Base-by-base conservation (phyloP, 805 yeast genomes). In the Candida stauntonica region DNA sequence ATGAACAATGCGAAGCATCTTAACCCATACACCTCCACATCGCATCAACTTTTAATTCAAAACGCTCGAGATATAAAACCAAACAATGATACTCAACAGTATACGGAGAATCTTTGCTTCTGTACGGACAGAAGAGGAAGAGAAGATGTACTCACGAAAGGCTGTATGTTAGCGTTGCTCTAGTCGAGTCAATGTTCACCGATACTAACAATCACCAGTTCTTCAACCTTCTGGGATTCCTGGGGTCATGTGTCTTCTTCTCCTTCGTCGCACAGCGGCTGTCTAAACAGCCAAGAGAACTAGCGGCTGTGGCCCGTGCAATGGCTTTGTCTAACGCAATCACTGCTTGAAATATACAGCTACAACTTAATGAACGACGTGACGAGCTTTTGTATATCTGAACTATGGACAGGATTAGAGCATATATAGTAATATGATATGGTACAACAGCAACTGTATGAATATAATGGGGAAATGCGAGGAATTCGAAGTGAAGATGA, bases 91-190 rank as follows among this genome's bases (percentile, higher is more conserved):
- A 50, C 65, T 86, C 31, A 87, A 85, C 31, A 86, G 87, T 53
- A 74, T 87, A 30, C 64, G 95, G 33, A 67, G 86, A 41, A 81
- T 86, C 30, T 86, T 86, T 55, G 79, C 88, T 17, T 81, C 93
- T 5, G 86, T 86, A 54, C 63, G 96, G 15, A 76, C 93, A 3
- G 95, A 86, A 46, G 94, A 86, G 49, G 95, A 86, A 51, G 95
- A 87, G 57, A 65, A 89, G 35, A 64, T 69, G 36, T 81, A 77
- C 50, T 84, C 95, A 0, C 66, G 96, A 33, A 70, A 73, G 45
- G 95, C 95, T 2, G 73, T 68, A 61, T 34, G 73, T 45, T 7
- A n/a, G 16, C 7, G 5, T 5, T 17, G 15, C 14, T 24, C n/a
- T 5, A 15, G 11, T 16, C 16, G 16, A 13, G 9, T 29, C 14